phyloP scores from a whole-genome alignment of 148 eudicot genomes.

The Vaccinium vitisidaea region DNA sequence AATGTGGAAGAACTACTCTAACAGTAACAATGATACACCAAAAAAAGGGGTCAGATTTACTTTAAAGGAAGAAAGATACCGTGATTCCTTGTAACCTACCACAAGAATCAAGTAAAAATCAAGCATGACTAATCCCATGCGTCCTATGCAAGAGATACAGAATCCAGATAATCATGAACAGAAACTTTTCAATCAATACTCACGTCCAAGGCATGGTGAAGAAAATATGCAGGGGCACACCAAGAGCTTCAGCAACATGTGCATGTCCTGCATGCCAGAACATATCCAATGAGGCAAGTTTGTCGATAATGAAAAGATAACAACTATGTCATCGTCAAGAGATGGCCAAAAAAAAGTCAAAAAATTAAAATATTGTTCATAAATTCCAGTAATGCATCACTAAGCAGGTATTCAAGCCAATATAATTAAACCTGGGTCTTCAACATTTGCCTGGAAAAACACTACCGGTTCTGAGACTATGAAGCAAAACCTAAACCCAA shows the following conservation, averaged over 20 bases:
- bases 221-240: conserved; percentile 86
- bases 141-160: conserved; percentile 4
- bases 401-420: neutral
- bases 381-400: neutral
- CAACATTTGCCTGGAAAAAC: neutral
- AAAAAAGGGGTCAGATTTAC: neutral
- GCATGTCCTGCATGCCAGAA: conserved; percentile 65
- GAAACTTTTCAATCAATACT: conserved; percentile 30
- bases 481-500: neutral
- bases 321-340: neutral
- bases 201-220: conserved; percentile 99
- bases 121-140: neutral
- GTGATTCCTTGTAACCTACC: neutral
- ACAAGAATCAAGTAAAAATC: neutral
- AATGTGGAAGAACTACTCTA: too few relatives aligned
- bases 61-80: conserved; percentile 4
- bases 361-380: neutral
- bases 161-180: conserved; percentile 10
- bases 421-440: neutral
- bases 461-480: neutral
- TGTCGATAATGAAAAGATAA: neutral
- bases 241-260: conserved; percentile 97
- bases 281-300: neutral
- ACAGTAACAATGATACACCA: neutral
- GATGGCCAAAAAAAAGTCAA: neutral